Conservation (phyloP, 176 grass and related monocot genomes). For the Metroxylon sagu region DNA sequence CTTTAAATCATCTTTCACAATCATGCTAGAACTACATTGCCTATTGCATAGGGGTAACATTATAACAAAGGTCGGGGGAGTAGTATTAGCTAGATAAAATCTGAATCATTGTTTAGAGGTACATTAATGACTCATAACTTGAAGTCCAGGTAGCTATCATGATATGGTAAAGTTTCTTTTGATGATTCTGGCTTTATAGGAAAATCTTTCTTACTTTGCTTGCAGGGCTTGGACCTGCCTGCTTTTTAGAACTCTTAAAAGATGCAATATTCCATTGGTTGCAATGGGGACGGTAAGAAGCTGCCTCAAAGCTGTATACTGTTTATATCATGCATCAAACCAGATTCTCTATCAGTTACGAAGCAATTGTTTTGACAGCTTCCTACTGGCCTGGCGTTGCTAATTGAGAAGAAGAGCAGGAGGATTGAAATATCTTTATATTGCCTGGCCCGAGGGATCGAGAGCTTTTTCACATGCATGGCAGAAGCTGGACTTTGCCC, state of each 20-base stretch:
- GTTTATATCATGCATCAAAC: too few species aligned
- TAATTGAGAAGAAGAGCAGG: slow-evolving; percentile 93
- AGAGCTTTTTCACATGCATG: slow-evolving; percentile 92
- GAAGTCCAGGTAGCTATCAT: too few species aligned
- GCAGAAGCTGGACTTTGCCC: slow-evolving; percentile 66
- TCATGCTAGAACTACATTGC: too few species aligned
- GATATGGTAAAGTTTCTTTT: neutral
- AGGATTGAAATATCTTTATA: slow-evolving; percentile 95
- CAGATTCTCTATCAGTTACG: slow-evolving; percentile 10
- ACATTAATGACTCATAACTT: too few species aligned
- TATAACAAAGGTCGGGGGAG: too few species aligned
- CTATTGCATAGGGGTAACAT: too few species aligned
- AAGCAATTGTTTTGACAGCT: slow-evolving; percentile 42
- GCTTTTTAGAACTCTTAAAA: slow-evolving; percentile 66
- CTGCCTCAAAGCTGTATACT: neutral
- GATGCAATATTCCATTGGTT: slow-evolving; percentile 64
- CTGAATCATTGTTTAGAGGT: too few species aligned
- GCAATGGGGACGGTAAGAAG: slow-evolving; percentile 53
- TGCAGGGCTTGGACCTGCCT: slow-evolving; percentile 86
- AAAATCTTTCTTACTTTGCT: slow-evolving; percentile 12
- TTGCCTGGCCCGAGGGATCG: slow-evolving; percentile 73
- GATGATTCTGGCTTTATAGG: neutral
- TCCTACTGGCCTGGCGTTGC: slow-evolving; percentile 61
- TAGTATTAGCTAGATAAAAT: too few species aligned
- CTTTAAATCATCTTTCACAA: too few species aligned